These are phyloP conservation scores for Yarrowia galli DNA, from an alignment of 1,139 yeast genomes.

Conservation along the genomic window DNA sequence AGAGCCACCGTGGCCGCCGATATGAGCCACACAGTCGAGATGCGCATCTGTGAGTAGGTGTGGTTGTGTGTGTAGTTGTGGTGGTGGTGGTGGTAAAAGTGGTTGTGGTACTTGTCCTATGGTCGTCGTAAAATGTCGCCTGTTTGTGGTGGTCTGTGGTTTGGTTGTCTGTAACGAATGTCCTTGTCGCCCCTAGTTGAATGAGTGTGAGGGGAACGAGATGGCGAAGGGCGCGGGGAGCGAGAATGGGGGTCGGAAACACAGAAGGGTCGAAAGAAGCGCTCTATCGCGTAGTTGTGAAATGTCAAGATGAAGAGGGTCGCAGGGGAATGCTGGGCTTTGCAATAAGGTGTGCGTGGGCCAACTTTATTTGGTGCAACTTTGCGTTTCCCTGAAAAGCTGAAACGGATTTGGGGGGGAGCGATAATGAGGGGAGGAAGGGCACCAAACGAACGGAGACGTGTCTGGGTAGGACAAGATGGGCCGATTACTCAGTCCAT, in stretches of 20 bases:
- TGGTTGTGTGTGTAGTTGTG: neutral
- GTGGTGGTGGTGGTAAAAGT: neutral
- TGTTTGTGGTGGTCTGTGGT: neutral
- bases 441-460: too few species aligned
- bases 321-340: conserved; percentile 36
- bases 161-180: neutral
- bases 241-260: neutral
- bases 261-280: neutral
- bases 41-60: conserved; percentile 3
- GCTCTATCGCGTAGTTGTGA: conserved; percentile 17
- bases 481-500: too few species aligned
- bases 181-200: neutral
- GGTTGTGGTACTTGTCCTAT: too few species aligned
- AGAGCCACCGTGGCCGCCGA: conserved; percentile 7
- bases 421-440: too few species aligned
- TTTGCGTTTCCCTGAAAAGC: neutral
- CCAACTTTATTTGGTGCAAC: neutral
- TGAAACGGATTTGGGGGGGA: too few species aligned
- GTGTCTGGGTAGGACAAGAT: too few species aligned
- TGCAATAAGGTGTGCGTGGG: conserved; percentile 23
- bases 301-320: conserved; percentile 30
- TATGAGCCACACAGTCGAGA: conserved; percentile 16
- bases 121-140: neutral
- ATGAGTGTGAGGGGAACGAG: conserved; percentile 5
- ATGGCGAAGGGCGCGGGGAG: too few species aligned